Evolutionary conservation across 2,329 filamentous ascomycete species (phyloP).

Genomic region (Camillea tinctor): DNA sequence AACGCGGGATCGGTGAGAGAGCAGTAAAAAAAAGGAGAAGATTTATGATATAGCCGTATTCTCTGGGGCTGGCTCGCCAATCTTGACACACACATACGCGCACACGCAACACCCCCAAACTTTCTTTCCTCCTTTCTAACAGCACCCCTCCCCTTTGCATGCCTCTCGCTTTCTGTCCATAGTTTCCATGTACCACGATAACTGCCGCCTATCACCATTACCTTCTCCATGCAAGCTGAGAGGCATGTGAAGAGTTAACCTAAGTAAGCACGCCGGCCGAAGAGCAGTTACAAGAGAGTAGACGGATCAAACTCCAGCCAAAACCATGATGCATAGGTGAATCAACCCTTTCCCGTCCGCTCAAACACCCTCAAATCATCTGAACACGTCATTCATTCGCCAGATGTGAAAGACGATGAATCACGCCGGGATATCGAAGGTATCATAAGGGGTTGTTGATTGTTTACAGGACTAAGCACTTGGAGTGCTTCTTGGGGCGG

Average conservation of each 20-base stretch:
- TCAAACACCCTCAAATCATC: conserved; percentile 28
- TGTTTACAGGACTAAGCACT: conserved; percentile 81
- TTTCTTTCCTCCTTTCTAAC: conserved; percentile 21
- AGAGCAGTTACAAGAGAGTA: conserved; percentile 29
- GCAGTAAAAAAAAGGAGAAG: conserved; percentile 44
- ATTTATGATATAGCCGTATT: conserved; percentile 49
- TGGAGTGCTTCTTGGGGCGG: conserved; percentile 60
- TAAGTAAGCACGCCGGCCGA: conserved; percentile 28
- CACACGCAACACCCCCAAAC: conserved; percentile 28
- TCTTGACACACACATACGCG: conserved; percentile 37
- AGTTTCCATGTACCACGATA: conserved; percentile 26
- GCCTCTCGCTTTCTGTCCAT: conserved; percentile 22
- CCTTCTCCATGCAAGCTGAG: conserved; percentile 25
- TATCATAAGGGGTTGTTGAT: conserved; percentile 29
- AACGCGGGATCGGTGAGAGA: conserved; percentile 37
- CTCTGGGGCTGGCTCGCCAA: conserved; percentile 35
- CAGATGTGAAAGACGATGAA: conserved; percentile 29
- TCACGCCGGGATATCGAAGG: conserved; percentile 32
- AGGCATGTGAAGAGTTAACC: conserved; percentile 29
- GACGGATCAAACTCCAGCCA: conserved; percentile 36
- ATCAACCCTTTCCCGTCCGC: conserved; percentile 31
- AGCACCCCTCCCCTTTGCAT: conserved; percentile 26
- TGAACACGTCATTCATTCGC: conserved; percentile 29
- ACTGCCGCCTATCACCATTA: conserved; percentile 30
- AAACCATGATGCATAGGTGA: conserved; percentile 34